Evolutionary conservation across 148 eudicot genomes (phyloP), one percentile per base, ranked within the genome.

Genomic region (Rhododendron mucronatum): DNA sequence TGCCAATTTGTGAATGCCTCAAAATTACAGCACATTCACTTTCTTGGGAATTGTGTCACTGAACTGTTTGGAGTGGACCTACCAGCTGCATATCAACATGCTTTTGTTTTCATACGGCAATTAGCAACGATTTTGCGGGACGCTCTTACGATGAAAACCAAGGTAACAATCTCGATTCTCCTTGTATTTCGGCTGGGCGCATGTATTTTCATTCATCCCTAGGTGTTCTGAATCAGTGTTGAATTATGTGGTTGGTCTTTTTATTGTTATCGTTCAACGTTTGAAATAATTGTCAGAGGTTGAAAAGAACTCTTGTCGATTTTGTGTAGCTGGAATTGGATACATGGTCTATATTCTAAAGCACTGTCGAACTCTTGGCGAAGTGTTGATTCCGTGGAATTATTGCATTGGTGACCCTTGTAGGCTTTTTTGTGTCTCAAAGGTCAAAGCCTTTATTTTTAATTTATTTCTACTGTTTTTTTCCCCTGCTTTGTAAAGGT

Each of bases 41-140:
- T 93, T 92, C 96, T 97, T 41, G 91, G 96, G 79, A 93, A 94
- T 87, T 93, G 98, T 87, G 91, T 95, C 44, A 88, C 89, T 30
- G 96, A 94, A 90, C 90, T 97, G 59, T 87, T 95, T 82, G 26
- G 95, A 57, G 96, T 97, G 85, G 98, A 97, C 84, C 92, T 94
- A 91, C 91, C 95, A 77, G 85, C 92, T 69, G 95, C 99, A 61
- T 97, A 97, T 89, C 98, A 93, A 83, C 98, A 94, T 89, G 99
- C 92, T 81, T 97, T 97, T 90, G 85, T 89, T 63, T 97, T 90
- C 92, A 97, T 97, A 79, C 91, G 99, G 81, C 99, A 97, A 88
- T 89, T 97, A 88, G 96, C 96, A 23, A 94, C 90, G 93, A 94
- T 97, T 83, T 87, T 97, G 86, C 90, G 89, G 61, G 96, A 95